Conservation (phyloP, 1,284 basidiomycete genomes). For the Boletellus deceptivus region DNA sequence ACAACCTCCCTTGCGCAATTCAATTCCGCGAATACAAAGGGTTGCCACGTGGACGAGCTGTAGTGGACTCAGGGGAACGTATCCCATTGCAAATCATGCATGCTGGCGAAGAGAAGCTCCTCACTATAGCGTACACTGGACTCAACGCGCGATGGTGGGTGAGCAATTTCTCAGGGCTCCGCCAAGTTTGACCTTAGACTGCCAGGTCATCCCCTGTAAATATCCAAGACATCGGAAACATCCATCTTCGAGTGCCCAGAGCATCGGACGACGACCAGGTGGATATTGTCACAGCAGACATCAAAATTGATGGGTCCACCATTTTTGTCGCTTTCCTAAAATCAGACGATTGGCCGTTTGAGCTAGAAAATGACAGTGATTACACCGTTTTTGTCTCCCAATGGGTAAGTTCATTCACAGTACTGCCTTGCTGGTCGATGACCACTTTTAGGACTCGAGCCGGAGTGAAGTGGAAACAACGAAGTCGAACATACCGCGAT, state of each 20-base stretch:
- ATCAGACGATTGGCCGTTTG: conserved; percentile 87
- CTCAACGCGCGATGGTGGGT: conserved; percentile 81
- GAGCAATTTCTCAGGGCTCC: background rate
- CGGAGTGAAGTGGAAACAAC: conserved; percentile 41
- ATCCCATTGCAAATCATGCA: conserved; percentile 72
- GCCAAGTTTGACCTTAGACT: conserved; percentile 5
- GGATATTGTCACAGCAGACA: conserved; percentile 78
- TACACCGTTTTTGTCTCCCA: conserved; percentile 74
- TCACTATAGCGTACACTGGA: conserved; percentile 85
- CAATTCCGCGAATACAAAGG: conserved; percentile 86
- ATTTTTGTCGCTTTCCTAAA: conserved; percentile 81
- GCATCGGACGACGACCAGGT: conserved; percentile 41
- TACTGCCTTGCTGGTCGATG: conserved; percentile 1
- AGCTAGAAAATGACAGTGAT: conserved; percentile 88
- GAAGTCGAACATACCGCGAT: conserved; percentile 36
- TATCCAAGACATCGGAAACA: conserved; percentile 86
- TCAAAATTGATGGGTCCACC: conserved; percentile 83
- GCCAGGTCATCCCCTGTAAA: conserved; percentile 90
- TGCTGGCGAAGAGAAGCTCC: conserved; percentile 63
- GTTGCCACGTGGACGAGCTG: conserved; percentile 63
- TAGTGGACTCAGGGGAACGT: conserved; percentile 69
- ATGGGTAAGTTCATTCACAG: conserved; percentile 48
- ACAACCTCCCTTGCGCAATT: conserved; percentile 69
- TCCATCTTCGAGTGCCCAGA: conserved; percentile 70
- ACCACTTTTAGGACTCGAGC: conserved; percentile 46